These are phyloP conservation scores for Pythium graminicola DNA, from an alignment of 352 stramenopile genomes.

Conservation along the genomic window DNA sequence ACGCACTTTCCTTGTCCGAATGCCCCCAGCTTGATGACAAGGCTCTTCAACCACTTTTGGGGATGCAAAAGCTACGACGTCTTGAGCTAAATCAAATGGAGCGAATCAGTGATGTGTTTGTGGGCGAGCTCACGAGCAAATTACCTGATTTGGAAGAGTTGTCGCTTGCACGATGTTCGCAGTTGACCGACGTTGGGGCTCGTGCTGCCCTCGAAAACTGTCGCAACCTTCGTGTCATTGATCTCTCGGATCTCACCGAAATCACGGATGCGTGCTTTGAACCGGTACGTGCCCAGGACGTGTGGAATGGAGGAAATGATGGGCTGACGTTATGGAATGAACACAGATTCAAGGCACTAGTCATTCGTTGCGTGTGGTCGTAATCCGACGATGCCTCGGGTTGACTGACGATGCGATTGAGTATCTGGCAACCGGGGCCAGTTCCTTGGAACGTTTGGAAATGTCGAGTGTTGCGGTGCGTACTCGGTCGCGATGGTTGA, in stretches of 20 bases:
- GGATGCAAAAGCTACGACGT: constrained; percentile 57
- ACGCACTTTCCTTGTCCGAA: constrained; percentile 64
- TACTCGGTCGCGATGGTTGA: too few species aligned
- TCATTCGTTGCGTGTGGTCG: constrained; percentile 46
- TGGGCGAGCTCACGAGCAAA: constrained; percentile 37
- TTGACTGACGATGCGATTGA: constrained; percentile 54
- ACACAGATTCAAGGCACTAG: constrained; percentile 38
- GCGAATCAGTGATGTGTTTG: constrained; percentile 53
- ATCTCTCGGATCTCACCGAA: constrained; percentile 64
- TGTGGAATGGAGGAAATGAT: not conserved
- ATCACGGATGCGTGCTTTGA: constrained; percentile 66
- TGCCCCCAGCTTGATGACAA: constrained; percentile 67
- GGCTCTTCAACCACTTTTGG: constrained; percentile 47
- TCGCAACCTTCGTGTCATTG: constrained; percentile 42
- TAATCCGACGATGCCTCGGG: constrained; percentile 52
- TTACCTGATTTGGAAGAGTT: constrained; percentile 55
- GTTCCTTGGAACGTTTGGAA: constrained; percentile 54
- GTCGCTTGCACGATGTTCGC: constrained; percentile 61
- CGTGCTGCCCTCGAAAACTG: constrained; percentile 47
- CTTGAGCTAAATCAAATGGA: constrained; percentile 77
- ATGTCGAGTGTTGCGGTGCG: constrained; percentile 75
- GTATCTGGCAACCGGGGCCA: constrained; percentile 51
- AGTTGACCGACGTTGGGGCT: constrained; percentile 50
- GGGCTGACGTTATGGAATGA: not conserved
- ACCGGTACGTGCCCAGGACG: constrained; percentile 28